Evolutionary conservation across 805 yeast species (phyloP), one percentile per base, ranked within the genome.

Genomic region (Lipomyces orientalis): DNA sequence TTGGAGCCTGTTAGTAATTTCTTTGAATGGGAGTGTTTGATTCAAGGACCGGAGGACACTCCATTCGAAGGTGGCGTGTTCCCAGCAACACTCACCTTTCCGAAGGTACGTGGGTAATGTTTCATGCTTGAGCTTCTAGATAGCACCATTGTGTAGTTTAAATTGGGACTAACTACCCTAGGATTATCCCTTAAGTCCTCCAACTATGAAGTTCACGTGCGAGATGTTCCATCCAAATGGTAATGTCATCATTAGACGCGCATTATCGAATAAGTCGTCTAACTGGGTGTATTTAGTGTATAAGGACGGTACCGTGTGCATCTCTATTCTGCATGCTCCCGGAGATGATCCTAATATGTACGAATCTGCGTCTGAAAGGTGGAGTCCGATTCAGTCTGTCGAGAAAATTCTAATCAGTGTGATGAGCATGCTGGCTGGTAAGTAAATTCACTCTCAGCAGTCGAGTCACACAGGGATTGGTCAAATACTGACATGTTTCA

Each of bases 301-400:
- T 77, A 87, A 90, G 61, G 97, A 93, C 76, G 99, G 99, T 2
- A 91, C 91, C 31, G 99, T 95, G 2, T 95, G 99, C 78, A 95
- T 95, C 61, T 91, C 97, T 16, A 95, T 95, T 60, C 82, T 95
- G 71, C 99, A 95, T 77, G 88, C 97, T 0, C 97, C 98, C 0
- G 99, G 99, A 10, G 97, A 93, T 74, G 99, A 95, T 78, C 98
- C 99, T 25, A 87, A 93, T 77, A 93, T 90, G 84, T 95, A 95
- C 79, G 99, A 95, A 78, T 80, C 91, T 37, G 97, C 98, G 0
- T 96, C 93, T 73, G 99, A 95, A 80, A 83, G 99, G 72, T 95
- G 99, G 99, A 90, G 97, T 6, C 99, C 99, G 0, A 93, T 95
- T 37, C 99, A 95, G 78, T 90, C 97, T 76, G 93, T 95, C n/a